Evolutionary conservation across 2,329 filamentous ascomycete genomes (phyloP).

Genomic region (Periconia sp.): DNA sequence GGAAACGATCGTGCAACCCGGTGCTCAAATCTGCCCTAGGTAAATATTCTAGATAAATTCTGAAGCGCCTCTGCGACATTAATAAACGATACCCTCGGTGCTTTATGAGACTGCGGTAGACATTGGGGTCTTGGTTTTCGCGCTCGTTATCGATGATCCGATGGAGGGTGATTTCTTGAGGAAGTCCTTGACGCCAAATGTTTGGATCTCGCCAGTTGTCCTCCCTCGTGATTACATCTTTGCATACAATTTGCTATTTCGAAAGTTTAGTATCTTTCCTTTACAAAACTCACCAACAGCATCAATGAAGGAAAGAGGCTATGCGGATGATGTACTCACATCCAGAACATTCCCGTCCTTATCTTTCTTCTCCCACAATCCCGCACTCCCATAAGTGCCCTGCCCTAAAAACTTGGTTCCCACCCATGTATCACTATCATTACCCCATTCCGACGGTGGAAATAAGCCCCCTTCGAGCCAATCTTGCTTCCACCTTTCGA

Average conservation of each 20-base stretch:
- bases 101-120: slow-evolving; percentile 6
- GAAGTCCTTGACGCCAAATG: slow-evolving; percentile 5
- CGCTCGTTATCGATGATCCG: slow-evolving; percentile 5
- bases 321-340: slow-evolving; percentile 1
- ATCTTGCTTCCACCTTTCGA: background rate
- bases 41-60: slow-evolving; percentile 9
- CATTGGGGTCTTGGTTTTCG: background rate
- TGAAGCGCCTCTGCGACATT: slow-evolving; percentile 9
- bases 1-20: background rate
- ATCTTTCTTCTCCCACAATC: slow-evolving; percentile 10
- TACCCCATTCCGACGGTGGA: background rate
- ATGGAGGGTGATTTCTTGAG: slow-evolving; percentile 12
- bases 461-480: background rate
- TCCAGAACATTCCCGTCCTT: slow-evolving; percentile 4
- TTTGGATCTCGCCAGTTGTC: slow-evolving; percentile 2
- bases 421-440: background rate
- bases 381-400: slow-evolving; percentile 4
- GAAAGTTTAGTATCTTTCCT: no score
- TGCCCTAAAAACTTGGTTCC: slow-evolving; percentile 6
- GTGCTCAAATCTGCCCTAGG: background rate
- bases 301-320: background rate
- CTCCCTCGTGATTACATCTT: background rate
- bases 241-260: slow-evolving; percentile 12
- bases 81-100: slow-evolving; percentile 9
- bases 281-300: background rate